These are phyloP conservation scores for Phlebopus sp. DNA, from an alignment of 1,284 basidiomycete genomes.

Conservation along the genomic window DNA sequence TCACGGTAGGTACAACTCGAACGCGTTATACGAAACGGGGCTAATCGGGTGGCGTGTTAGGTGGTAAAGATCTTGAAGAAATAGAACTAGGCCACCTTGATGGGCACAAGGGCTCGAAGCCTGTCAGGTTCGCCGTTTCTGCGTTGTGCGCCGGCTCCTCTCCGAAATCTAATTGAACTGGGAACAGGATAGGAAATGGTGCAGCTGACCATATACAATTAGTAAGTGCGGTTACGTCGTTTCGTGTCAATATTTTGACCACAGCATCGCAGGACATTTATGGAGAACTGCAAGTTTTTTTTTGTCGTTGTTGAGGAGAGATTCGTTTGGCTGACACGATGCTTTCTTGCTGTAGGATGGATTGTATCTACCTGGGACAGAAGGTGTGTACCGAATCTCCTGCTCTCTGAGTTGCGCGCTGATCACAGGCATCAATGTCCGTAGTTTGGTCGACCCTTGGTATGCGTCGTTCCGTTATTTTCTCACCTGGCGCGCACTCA, in stretches of 20 bases:
- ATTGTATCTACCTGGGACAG: constrained; percentile 92
- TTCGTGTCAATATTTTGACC: constrained; percentile 2
- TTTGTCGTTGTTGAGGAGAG: background rate
- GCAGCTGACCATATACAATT: constrained; percentile 88
- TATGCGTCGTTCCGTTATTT: constrained; percentile 24
- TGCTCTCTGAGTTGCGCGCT: background rate
- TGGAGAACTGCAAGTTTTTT: constrained; percentile 66
- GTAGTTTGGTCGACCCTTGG: constrained; percentile 48
- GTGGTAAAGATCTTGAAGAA: constrained; percentile 82
- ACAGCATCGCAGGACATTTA: constrained; percentile 73
- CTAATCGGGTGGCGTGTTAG: constrained; percentile 31
- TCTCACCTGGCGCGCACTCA: background rate
- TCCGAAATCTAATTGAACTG: constrained; percentile 1
- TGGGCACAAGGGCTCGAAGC: constrained; percentile 82
- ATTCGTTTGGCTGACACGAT: no score
- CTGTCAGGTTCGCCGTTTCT: constrained; percentile 49
- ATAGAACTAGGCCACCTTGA: constrained; percentile 79
- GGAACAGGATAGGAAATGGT: constrained; percentile 77
- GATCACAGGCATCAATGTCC: background rate
- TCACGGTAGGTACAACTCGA: constrained; percentile 52
- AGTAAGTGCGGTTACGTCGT: constrained; percentile 39
- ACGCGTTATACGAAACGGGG: no score
- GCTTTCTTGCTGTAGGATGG: constrained; percentile 56
- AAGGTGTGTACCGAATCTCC: constrained; percentile 52
- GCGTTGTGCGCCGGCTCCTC: background rate